Evolutionary conservation across 768 basidiomycete species (phyloP).

Genomic region (Lactarius hengduanensis): DNA sequence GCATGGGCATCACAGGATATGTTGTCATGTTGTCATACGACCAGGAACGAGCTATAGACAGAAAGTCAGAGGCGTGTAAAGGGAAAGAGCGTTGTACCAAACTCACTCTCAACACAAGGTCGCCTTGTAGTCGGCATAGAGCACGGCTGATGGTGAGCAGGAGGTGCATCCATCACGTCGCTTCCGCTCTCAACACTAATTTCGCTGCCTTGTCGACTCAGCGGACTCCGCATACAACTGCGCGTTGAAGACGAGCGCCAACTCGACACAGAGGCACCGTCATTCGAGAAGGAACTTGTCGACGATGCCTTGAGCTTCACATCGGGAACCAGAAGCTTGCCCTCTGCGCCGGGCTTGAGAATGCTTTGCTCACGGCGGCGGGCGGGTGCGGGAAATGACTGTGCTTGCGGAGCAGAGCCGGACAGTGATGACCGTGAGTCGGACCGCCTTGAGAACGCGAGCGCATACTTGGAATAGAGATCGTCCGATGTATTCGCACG

Average conservation of each 20-base stretch:
- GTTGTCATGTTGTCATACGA: slow-evolving; percentile 72
- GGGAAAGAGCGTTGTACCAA: neutral
- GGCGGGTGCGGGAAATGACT: slow-evolving; percentile 34
- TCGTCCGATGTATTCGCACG: slow-evolving; percentile 40
- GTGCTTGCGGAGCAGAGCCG: slow-evolving; percentile 35
- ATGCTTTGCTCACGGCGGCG: slow-evolving; percentile 53
- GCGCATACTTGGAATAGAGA: slow-evolving; percentile 53
- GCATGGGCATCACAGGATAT: slow-evolving; percentile 56
- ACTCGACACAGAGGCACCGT: slow-evolving; percentile 30
- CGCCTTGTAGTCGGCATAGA: slow-evolving; percentile 37
- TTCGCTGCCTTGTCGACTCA: slow-evolving; percentile 44
- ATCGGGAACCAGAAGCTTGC: slow-evolving; percentile 58
- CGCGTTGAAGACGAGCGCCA: slow-evolving; percentile 28
- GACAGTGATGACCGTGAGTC: slow-evolving; percentile 48
- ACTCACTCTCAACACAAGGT: slow-evolving; percentile 54
- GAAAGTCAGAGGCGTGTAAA: slow-evolving; percentile 22
- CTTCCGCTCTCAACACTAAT: slow-evolving; percentile 39
- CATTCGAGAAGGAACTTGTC: slow-evolving; percentile 31
- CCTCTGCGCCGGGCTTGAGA: slow-evolving; percentile 59
- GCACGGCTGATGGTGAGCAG: slow-evolving; percentile 31
- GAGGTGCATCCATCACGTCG: slow-evolving; percentile 32
- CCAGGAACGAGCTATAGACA: slow-evolving; percentile 61
- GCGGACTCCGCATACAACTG: slow-evolving; percentile 38
- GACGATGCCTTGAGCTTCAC: slow-evolving; percentile 42
- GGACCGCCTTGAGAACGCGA: slow-evolving; percentile 54